Evolutionary conservation across 441 rosid species (phyloP).

Genomic region (Corymbia citriodora): DNA sequence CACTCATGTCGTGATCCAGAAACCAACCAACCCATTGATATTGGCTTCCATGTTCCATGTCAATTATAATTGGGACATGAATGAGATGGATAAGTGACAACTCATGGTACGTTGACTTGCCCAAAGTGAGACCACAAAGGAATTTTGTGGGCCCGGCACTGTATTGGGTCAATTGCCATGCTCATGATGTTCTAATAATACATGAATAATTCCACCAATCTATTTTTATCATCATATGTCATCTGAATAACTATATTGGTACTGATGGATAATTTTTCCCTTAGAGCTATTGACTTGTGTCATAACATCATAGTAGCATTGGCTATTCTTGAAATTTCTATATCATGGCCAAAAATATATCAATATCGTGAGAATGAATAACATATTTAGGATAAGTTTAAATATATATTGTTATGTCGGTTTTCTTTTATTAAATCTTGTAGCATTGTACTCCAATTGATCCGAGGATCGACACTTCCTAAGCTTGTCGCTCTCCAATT

Average conservation of each 20-base stretch:
- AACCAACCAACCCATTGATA: neutral
- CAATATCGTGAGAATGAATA: neutral
- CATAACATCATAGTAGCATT: neutral
- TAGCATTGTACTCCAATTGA: neutral
- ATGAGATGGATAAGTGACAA: neutral
- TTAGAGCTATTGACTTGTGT: neutral
- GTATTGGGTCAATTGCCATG: neutral
- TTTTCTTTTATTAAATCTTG: neutral
- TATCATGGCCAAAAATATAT: neutral
- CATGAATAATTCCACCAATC: too few species aligned
- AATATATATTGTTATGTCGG: neutral
- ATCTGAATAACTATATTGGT: neutral
- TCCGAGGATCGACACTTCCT: neutral
- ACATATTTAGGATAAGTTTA: neutral
- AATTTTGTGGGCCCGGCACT: neutral
- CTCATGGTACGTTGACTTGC: neutral
- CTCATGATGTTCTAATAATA: neutral
- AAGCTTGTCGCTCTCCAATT: neutral
- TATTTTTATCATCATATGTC: neutral
- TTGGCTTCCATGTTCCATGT: neutral
- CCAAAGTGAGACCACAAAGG: neutral
- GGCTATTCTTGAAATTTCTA: neutral
- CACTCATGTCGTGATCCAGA: neutral
- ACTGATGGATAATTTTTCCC: neutral
- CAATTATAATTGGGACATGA: neutral